Percentiles rank a stretch among this genome's conserved stretches.
These are phyloP conservation scores for Cicer pinnatifidum DNA, from an alignment of 306 rosid genomes.

Conservation along the genomic window DNA sequence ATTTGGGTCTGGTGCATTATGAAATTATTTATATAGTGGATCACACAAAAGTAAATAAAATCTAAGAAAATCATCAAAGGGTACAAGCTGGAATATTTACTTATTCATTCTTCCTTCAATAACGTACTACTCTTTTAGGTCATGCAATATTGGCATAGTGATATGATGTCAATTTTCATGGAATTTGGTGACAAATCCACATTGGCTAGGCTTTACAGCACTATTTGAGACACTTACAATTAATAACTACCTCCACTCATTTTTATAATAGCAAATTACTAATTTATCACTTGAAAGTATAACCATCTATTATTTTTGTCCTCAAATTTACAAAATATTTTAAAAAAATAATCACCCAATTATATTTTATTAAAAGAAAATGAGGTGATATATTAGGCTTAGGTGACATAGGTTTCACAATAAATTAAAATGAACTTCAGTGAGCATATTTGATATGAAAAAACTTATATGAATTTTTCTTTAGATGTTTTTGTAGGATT, in stretches of 20 bases:
- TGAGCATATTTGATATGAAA: too few relatives aligned
- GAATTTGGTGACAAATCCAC: constrained; percentile 36
- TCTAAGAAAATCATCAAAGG: neutral
- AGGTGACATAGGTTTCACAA: too few relatives aligned
- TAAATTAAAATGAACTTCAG: too few relatives aligned
- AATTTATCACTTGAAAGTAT: too few relatives aligned
- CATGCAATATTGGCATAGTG: neutral
- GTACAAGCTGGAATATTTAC: constrained; percentile 40
- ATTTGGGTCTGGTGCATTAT: constrained; percentile 32
- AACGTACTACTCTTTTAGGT: neutral
- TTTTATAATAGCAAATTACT: too few relatives aligned
- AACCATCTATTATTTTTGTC: too few relatives aligned
- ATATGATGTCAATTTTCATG: constrained; percentile 34
- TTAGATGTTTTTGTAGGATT: too few relatives aligned
- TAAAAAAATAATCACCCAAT: too few relatives aligned
- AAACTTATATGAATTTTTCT: too few relatives aligned
- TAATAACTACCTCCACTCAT: constrained; percentile 11
- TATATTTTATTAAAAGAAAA: too few relatives aligned
- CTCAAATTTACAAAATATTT: too few relatives aligned
- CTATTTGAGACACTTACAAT: constrained; percentile 40
- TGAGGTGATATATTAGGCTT: too few relatives aligned
- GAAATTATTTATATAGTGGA: constrained; percentile 49
- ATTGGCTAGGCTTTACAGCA: constrained; percentile 17
- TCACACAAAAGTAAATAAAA: constrained; percentile 9
- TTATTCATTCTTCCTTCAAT: constrained; percentile 23